phyloP scores from a whole-genome alignment of 768 basidiomycete species.

The Phylloporus arenicola region DNA sequence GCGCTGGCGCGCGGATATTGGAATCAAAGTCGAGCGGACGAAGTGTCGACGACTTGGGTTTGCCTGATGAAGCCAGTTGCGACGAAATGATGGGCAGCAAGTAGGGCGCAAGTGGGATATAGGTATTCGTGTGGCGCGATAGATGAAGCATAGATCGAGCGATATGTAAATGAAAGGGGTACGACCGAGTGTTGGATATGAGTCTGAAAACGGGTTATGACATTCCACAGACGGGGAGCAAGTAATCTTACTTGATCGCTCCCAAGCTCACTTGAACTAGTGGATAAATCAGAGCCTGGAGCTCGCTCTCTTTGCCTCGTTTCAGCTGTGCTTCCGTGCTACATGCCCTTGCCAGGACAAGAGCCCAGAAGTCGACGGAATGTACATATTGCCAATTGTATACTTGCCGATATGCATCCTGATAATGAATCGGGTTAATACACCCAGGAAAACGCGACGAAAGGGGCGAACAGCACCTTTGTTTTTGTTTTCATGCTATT shows the following conservation, averaged over 20 bases:
- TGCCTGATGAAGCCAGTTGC: constrained; percentile 58
- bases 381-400: constrained; percentile 99
- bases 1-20: constrained; percentile 78
- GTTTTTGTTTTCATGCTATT: constrained; percentile 87
- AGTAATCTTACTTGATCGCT: constrained; percentile 69
- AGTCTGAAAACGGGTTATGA: constrained; percentile 48
- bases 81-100: constrained; percentile 82
- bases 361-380: constrained; percentile 92
- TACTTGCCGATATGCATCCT: constrained; percentile 91
- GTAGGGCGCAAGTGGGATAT: constrained; percentile 83
- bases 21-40: constrained; percentile 87
- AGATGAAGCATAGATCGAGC: constrained; percentile 84
- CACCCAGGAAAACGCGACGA: background rate
- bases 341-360: constrained; percentile 81
- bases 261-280: constrained; percentile 92
- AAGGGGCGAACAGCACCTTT: constrained; percentile 46
- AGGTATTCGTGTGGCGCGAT: constrained; percentile 75
- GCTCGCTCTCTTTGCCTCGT: constrained; percentile 61
- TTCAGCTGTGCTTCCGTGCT: constrained; percentile 50
- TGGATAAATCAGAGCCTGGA: constrained; percentile 89
- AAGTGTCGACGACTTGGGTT: constrained; percentile 79
- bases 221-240: background rate
- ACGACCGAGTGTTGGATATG: constrained; percentile 84
- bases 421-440: constrained; percentile 9
- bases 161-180: constrained; percentile 92